Evolutionary conservation across 1,284 basidiomycete species (phyloP), one percentile per base, ranked within the genome.

Genomic region (Ganoderma lingzhi): DNA sequence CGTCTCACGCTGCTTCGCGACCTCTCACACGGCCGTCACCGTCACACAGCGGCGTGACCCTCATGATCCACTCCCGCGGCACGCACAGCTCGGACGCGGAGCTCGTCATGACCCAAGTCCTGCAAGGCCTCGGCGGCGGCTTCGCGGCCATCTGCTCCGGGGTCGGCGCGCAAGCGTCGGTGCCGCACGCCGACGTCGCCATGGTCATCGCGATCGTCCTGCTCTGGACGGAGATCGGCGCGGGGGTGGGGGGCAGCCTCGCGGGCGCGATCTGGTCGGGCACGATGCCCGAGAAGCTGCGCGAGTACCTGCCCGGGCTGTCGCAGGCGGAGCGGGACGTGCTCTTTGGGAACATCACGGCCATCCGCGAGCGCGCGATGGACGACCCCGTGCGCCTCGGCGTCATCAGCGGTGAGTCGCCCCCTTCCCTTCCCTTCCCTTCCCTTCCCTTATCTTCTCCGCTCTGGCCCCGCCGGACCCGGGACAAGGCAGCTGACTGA

Each of bases 171-270:
- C 95, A 96, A 78, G 93, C 93, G 8, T 84, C 89, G 9, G 94
- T 95, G 2, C 83, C 89, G 1, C 94, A 94, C 76, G 80, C 82
- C 37, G 93, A 96, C 74, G 90, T 96, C 19, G 95, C 93, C 0
- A 90, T 92, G 73, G 92, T 92, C 67, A 96, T 93, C 8, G 95
- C 95, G 0, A 84, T 96, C 72, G 89, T 95, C n/a, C 83, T 96
- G 35, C 85, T 96, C 44, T 86, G 93, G 74, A 92, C 92, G 15
- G 93, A 96, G 79, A 90, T 94, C 70, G 94, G 93, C 56, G 90
- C 89, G 19, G 88, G 88, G 2, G 85, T 93, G 19, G 93, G 93
- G 17, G 86, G 83, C 32, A 90, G 91, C n/a, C 84, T 91, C 62
- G 87, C 87, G 60, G 87, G 86, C 10, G 85, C 88, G 42, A 85